phyloP scores from a whole-genome alignment of 2,329 filamentous ascomycete species.

The Exserohilum rostratum region DNA sequence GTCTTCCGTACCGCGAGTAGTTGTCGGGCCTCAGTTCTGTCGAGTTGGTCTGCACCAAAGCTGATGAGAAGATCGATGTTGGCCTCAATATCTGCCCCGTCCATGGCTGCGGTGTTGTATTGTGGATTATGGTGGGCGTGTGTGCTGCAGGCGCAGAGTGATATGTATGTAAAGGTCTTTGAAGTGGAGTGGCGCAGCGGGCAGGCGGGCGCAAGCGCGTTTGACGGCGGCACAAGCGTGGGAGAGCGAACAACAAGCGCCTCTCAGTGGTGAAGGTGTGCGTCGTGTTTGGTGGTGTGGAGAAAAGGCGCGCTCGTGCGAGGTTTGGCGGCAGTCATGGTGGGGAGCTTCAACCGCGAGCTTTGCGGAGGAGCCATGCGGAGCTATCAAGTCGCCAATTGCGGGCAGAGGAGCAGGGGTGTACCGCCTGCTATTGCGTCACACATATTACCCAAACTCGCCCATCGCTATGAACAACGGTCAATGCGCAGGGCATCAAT shows the following conservation, averaged over 20 bases:
- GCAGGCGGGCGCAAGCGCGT: constrained; percentile 10
- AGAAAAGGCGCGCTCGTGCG: constrained; percentile 2
- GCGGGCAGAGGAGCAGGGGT: constrained; percentile 16
- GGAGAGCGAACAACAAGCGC: background rate
- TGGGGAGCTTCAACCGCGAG: constrained; percentile 18
- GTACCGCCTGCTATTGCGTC: constrained; percentile 2
- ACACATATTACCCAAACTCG: background rate
- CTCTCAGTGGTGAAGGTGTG: background rate
- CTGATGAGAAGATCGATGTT: constrained; percentile 17
- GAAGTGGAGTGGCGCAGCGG: background rate
- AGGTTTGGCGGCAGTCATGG: constrained; percentile 19
- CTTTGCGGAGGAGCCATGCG: constrained; percentile 24
- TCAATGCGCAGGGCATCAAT: background rate
- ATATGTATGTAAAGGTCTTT: constrained; percentile 5
- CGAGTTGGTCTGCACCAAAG: constrained; percentile 20
- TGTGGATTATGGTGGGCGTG: background rate
- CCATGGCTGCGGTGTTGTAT: constrained; percentile 10
- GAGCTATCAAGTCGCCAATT: constrained; percentile 14
- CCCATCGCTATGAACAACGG: background rate
- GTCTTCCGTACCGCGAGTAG: constrained; percentile 22
- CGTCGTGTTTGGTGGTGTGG: background rate
- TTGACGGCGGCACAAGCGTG: no score
- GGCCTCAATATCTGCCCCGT: constrained; percentile 14
- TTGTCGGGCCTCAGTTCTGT: constrained; percentile 23
- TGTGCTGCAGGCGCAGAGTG: constrained; percentile 2